A percentile compares a stretch with the other conserved stretches of the same genome.
Evolutionary conservation across 495 filamentous ascomycete genomes (phyloP).

Genomic region (Massariosphaeria phaeospora): DNA sequence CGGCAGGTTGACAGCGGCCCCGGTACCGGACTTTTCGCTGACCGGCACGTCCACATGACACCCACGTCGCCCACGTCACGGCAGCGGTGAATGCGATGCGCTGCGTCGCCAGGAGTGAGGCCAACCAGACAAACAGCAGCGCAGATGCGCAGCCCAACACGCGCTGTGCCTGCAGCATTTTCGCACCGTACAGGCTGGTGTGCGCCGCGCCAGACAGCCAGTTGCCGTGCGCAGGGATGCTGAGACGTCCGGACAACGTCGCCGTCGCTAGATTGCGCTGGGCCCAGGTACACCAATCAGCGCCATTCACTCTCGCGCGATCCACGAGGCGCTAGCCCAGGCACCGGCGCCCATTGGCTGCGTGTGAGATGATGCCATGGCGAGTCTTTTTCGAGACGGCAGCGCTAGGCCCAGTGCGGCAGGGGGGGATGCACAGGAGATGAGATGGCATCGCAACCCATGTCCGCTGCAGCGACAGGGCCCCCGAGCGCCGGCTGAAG

Average conservation of each 20-base stretch:
- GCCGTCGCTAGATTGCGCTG: not conserved
- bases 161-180: not conserved
- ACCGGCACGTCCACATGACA: not conserved
- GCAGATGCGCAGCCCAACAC: not conserved
- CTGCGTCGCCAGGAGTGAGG: no score
- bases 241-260: constrained; percentile 6
- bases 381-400: not conserved
- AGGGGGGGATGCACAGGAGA: constrained; percentile 2
- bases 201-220: not conserved
- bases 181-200: not conserved
- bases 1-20: not conserved
- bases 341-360: constrained; percentile 11
- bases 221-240: not conserved
- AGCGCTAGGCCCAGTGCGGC: not conserved
- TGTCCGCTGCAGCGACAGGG: constrained; percentile 1
- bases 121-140: not conserved
- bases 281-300: constrained; percentile 27
- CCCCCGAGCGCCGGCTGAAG: constrained; percentile 2
- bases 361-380: constrained; percentile 19
- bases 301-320: no score
- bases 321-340: not conserved
- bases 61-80: not conserved
- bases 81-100: no score
- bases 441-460: constrained; percentile 9
- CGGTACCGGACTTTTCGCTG: not conserved